Evolutionary conservation across 2,329 filamentous ascomycete genomes (phyloP).

Genomic region (Sordariomycetes sp.): DNA sequence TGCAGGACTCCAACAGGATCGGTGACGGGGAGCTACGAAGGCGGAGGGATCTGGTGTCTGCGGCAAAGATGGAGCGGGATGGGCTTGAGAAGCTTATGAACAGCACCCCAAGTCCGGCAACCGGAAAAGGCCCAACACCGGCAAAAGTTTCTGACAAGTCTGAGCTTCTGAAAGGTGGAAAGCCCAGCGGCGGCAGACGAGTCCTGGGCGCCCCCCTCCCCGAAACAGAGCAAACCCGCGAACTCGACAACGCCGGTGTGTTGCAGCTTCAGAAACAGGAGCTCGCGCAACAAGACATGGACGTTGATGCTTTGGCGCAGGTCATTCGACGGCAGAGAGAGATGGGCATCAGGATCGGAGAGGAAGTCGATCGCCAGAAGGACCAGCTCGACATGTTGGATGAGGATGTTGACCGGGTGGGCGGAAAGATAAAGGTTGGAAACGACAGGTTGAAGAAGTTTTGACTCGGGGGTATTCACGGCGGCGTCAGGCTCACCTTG

Average conservation of each 20-base stretch:
- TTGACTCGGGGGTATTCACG: conserved; percentile 22
- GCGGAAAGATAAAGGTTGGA: conserved; percentile 63
- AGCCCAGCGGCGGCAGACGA: conserved; percentile 44
- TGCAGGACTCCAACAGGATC: conserved; percentile 45
- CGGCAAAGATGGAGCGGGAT: conserved; percentile 65
- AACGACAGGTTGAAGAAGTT: conserved; percentile 64
- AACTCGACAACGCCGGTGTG: conserved; percentile 68
- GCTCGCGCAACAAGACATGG: conserved; percentile 66
- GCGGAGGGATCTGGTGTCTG: conserved; percentile 59
- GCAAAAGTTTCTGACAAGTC: conserved; percentile 40
- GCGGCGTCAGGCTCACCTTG: conserved; percentile 16
- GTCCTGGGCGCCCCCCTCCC: conserved; percentile 64
- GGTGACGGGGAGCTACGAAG: conserved; percentile 69
- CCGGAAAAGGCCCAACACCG: conserved; percentile 36
- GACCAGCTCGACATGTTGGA: conserved; percentile 60
- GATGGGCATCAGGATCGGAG: conserved; percentile 68
- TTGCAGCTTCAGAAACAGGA: conserved; percentile 65
- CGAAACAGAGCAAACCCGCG: conserved; percentile 68
- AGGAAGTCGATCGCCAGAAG: conserved; percentile 64
- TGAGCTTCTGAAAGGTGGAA: conserved; percentile 30
- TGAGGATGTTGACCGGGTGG: conserved; percentile 55
- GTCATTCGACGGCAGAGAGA: conserved; percentile 67
- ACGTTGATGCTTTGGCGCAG: conserved; percentile 57
- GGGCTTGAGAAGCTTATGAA: conserved; percentile 66
- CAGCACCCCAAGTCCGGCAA: conserved; percentile 28